phyloP scores from a whole-genome alignment of 768 basidiomycete species.

The Sarcomyxa edulis region DNA sequence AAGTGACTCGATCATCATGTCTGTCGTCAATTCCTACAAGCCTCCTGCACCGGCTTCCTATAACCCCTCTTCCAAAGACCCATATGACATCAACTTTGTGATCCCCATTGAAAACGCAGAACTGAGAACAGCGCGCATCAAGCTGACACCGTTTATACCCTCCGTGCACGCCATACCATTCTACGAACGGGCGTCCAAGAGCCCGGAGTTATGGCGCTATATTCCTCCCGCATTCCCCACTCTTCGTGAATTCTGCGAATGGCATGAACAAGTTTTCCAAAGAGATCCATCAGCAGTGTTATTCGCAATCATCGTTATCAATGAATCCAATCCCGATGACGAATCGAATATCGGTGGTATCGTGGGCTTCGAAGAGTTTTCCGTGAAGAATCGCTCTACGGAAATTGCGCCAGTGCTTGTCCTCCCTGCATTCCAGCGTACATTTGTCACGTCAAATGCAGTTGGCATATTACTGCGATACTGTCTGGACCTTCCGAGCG shows the following conservation, averaged over 20 bases:
- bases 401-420: conserved; percentile 36
- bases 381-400: neutral
- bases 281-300: conserved; percentile 28
- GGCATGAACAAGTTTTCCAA: conserved; percentile 16
- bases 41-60: too few species aligned
- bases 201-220: conserved; percentile 29
- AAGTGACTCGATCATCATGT: too few species aligned
- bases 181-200: conserved; percentile 12
- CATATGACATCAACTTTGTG: conserved; percentile 36
- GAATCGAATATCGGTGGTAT: conserved; percentile 37
- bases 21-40: conserved; percentile 5
- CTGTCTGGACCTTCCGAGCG: conserved; percentile 21
- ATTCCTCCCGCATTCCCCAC: conserved; percentile 32
- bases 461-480: conserved; percentile 27
- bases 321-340: conserved; percentile 13
- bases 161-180: conserved; percentile 23
- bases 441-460: conserved; percentile 36
- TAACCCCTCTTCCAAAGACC: too few species aligned
- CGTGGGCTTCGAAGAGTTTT: conserved; percentile 30
- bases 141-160: conserved; percentile 38
- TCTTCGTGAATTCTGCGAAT: conserved; percentile 21
- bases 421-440: conserved; percentile 32
- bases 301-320: conserved; percentile 40
- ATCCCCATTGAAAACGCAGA: conserved; percentile 29
- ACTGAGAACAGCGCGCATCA: conserved; percentile 35